Evolutionary conservation across 176 grass and related monocot genomes (phyloP).

Genomic region (Olyra latifolia): DNA sequence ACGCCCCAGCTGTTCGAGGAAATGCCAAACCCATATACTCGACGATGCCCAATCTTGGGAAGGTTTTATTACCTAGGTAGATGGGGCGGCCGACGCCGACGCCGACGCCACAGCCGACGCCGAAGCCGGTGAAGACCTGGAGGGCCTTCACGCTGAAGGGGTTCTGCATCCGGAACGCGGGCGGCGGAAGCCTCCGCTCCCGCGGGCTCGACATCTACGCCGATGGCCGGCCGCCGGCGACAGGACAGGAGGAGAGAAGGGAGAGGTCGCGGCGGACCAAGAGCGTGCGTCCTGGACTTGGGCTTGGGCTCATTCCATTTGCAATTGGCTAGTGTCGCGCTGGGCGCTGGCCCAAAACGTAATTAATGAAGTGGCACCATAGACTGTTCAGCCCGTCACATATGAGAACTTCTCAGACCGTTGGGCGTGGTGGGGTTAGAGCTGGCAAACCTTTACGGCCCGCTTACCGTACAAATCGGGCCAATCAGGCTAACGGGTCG

Average conservation of each 20-base stretch:
- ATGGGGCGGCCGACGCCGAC: constrained; percentile 76
- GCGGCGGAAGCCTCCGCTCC: constrained; percentile 45
- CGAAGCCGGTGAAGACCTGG: constrained; percentile 82
- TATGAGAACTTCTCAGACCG: too few relatives aligned
- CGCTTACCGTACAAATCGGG: too few relatives aligned
- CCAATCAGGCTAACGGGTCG: too few relatives aligned
- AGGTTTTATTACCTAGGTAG: constrained; percentile 60
- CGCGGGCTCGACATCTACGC: constrained; percentile 46
- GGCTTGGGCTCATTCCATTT: too few relatives aligned
- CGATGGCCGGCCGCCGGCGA: constrained; percentile 7
- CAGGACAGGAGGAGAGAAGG: neutral
- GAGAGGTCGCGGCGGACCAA: neutral
- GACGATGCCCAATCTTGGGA: neutral
- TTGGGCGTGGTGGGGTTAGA: too few relatives aligned
- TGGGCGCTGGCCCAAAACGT: too few relatives aligned
- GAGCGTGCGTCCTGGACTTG: neutral
- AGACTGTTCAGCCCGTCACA: too few relatives aligned
- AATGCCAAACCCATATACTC: constrained; percentile 4
- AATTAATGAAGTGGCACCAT: too few relatives aligned
- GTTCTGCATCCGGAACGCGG: constrained; percentile 60
- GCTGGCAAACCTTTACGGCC: too few relatives aligned
- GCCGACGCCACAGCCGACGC: constrained; percentile 85
- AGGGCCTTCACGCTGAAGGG: constrained; percentile 88
- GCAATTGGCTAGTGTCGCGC: too few relatives aligned
- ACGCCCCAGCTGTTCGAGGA: neutral